These are phyloP conservation scores for Psilocybe subaeruginosa DNA, from an alignment of 768 basidiomycete species.

Conservation along the genomic window DNA sequence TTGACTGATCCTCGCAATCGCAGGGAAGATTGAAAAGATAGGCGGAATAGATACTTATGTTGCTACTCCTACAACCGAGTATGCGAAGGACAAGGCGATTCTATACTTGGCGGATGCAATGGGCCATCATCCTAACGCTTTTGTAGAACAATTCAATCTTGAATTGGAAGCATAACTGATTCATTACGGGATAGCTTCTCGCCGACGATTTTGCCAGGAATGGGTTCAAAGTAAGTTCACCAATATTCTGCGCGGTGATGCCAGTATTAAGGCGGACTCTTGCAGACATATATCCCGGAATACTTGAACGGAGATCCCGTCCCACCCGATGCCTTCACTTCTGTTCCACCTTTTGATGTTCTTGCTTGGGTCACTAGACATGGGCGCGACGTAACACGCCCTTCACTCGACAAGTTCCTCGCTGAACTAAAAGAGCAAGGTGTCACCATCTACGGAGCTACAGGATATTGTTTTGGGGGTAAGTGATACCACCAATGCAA, in stretches of 20 bases:
- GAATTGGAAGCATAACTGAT: background rate
- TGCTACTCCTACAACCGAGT: background rate
- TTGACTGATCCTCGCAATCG: slow-evolving; percentile 30
- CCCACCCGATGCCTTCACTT: slow-evolving; percentile 35
- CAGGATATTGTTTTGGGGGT: slow-evolving; percentile 76
- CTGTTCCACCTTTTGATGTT: slow-evolving; percentile 37
- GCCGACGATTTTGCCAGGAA: slow-evolving; percentile 46
- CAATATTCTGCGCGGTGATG: too few species aligned
- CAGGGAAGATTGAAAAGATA: background rate
- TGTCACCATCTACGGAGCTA: slow-evolving; percentile 57
- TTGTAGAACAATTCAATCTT: background rate
- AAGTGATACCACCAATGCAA: slow-evolving; percentile 14
- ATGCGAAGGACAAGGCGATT: background rate
- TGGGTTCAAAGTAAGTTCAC: slow-evolving; percentile 41
- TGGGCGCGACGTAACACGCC: slow-evolving; percentile 40
- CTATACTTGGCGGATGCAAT: background rate
- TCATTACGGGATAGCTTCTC: slow-evolving; percentile 31
- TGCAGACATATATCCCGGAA: slow-evolving; percentile 42
- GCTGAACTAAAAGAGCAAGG: slow-evolving; percentile 59
- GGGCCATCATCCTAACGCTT: background rate
- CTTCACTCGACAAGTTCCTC: slow-evolving; percentile 57
- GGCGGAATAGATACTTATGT: background rate
- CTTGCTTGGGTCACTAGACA: slow-evolving; percentile 48
- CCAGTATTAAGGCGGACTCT: background rate
- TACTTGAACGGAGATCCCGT: slow-evolving; percentile 45